Evolutionary conservation across 306 rosid genomes (phyloP).

Genomic region (Morella rubra): DNA sequence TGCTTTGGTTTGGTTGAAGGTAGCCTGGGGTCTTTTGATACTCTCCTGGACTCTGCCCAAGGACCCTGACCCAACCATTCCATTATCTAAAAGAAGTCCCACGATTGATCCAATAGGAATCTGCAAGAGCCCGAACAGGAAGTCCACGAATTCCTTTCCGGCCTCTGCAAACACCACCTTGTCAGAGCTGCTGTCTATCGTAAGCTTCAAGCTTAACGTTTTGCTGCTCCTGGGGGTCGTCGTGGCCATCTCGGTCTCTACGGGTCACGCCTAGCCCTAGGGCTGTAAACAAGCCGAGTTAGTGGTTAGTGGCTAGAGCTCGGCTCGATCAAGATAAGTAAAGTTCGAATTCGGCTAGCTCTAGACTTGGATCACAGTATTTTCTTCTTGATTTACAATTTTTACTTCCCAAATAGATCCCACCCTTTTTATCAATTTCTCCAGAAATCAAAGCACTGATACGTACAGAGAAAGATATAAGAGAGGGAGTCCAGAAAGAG

Average conservation of each 20-base stretch:
- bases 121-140: neutral
- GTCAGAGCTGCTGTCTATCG: neutral
- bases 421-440: too few relatives aligned
- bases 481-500: too few relatives aligned
- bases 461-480: too few relatives aligned
- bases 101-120: neutral
- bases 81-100: neutral
- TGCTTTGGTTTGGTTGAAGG: neutral
- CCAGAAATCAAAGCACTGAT: too few relatives aligned
- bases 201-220: neutral
- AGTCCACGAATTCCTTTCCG: conserved; percentile 9
- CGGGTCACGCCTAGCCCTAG: neutral
- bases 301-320: neutral
- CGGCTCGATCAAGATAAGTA: too few relatives aligned
- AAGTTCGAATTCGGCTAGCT: too few relatives aligned
- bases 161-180: neutral
- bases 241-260: neutral
- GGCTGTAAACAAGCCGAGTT: neutral
- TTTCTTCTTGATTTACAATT: too few relatives aligned
- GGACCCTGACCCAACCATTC: neutral
- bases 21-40: neutral
- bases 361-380: too few relatives aligned
- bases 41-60: neutral
- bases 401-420: too few relatives aligned
- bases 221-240: neutral